Evolutionary conservation across 164 flowering plant genomes (phyloP).

Genomic region (Berberis thunbergii): DNA sequence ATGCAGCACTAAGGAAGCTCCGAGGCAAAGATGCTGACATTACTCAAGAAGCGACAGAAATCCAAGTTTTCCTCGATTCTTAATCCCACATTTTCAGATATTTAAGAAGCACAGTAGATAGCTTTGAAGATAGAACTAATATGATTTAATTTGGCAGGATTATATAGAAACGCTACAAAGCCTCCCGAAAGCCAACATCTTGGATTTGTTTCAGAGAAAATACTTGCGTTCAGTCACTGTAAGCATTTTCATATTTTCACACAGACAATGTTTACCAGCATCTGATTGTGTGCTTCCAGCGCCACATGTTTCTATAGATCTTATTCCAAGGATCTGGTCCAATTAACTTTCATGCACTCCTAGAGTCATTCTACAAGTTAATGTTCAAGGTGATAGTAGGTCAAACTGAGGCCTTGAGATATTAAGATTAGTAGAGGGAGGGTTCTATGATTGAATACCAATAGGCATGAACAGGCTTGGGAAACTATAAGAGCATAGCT

Average conservation of each 20-base stretch:
- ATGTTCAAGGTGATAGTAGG: too few species aligned
- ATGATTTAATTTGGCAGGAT: constrained; percentile 40
- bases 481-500: too few species aligned
- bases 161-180: constrained; percentile 51
- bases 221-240: constrained; percentile 65
- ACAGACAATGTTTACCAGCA: too few species aligned
- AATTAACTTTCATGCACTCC: too few species aligned
- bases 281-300: too few species aligned
- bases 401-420: too few species aligned
- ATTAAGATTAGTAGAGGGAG: too few species aligned
- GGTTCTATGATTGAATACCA: too few species aligned
- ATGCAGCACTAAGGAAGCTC: constrained; percentile 18
- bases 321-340: too few species aligned
- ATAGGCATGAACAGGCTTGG: too few species aligned
- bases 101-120: neutral
- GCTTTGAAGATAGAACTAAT: neutral
- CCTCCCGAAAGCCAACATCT: constrained; percentile 60
- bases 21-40: constrained; percentile 28
- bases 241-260: constrained; percentile 8
- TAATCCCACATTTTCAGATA: neutral
- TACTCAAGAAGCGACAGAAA: constrained; percentile 27
- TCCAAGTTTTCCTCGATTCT: constrained; percentile 12
- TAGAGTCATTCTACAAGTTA: too few species aligned
- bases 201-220: constrained; percentile 69
- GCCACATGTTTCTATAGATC: too few species aligned